Conservation (phyloP, 768 basidiomycete species). For the Hericium erinaceus region DNA sequence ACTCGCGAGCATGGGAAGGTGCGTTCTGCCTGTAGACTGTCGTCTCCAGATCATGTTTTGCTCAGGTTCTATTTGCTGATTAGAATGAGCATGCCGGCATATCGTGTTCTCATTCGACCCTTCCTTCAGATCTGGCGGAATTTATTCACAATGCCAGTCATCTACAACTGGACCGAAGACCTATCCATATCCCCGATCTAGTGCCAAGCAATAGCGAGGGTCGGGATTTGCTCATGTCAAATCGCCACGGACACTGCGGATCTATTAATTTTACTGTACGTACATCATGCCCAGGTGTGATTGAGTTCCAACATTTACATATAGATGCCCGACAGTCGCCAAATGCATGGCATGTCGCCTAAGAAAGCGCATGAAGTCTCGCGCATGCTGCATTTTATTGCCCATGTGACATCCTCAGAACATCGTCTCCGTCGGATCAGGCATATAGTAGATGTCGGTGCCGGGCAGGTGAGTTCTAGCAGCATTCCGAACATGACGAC, state of each 20-base stretch:
- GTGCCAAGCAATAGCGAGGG: neutral
- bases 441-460: conserved; percentile 63
- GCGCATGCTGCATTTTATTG: conserved; percentile 51
- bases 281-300: neutral
- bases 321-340: neutral
- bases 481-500: neutral
- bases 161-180: neutral
- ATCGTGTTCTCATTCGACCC: neutral
- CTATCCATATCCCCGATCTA: neutral
- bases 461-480: conserved; percentile 45
- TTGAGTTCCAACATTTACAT: neutral
- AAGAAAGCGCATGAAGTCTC: conserved; percentile 69
- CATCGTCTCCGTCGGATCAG: conserved; percentile 16
- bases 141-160: neutral
- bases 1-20: neutral
- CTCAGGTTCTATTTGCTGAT: neutral
- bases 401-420: conserved; percentile 24
- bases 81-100: neutral
- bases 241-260: too few species aligned
- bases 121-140: neutral
- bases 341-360: conserved; percentile 50
- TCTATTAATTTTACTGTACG: neutral
- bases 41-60: neutral
- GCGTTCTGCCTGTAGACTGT: neutral
- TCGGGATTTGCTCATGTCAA: too few species aligned